These are phyloP conservation scores for Corymbia calophylla DNA, from an alignment of 441 rosid species.

Conservation along the genomic window DNA sequence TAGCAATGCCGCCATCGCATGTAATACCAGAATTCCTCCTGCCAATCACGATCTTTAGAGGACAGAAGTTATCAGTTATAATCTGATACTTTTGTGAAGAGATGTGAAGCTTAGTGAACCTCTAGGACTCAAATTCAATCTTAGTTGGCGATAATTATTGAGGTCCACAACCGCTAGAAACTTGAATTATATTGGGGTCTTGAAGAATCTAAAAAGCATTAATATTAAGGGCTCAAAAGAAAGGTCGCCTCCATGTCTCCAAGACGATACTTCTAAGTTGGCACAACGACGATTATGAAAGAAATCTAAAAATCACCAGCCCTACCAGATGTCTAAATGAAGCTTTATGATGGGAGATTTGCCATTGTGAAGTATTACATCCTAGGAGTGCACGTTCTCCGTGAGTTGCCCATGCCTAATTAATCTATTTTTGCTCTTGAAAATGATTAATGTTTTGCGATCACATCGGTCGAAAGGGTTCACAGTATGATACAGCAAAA, in stretches of 20 bases:
- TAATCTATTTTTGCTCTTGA: background rate
- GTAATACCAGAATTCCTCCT: background rate
- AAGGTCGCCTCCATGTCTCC: background rate
- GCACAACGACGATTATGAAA: background rate
- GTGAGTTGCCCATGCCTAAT: fast-evolving
- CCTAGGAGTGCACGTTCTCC: background rate
- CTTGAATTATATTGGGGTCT: background rate
- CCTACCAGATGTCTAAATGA: background rate
- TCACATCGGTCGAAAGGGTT: fast-evolving
- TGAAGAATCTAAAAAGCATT: background rate
- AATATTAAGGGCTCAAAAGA: background rate
- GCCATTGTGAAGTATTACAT: background rate
- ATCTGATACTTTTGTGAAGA: background rate
- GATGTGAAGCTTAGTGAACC: background rate
- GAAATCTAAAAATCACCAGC: background rate
- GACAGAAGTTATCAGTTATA: background rate
- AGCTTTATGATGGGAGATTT: background rate
- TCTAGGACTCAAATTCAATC: background rate
- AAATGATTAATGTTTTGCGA: fast-evolving
- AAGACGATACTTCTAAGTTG: background rate
- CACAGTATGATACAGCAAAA: background rate
- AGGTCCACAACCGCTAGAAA: background rate
- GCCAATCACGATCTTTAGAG: fast-evolving
- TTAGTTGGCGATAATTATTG: background rate
- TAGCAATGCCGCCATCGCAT: background rate